Percentiles rank a stretch among this genome's conserved stretches.
Evolutionary conservation across 2,329 filamentous ascomycete species (phyloP).

Genomic region (Neofusicoccum parvum): DNA sequence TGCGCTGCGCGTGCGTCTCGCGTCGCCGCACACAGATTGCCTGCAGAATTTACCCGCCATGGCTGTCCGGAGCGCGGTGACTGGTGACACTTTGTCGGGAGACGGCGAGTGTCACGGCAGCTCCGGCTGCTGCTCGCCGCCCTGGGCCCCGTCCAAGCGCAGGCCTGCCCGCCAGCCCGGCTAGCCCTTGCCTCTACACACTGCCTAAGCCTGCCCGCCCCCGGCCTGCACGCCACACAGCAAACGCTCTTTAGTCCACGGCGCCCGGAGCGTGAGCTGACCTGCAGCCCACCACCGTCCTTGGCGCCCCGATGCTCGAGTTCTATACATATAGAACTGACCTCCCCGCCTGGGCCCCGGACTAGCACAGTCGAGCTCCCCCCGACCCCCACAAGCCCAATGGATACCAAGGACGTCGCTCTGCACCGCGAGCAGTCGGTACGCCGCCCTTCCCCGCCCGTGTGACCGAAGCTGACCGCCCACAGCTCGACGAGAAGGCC

Average conservation of each 20-base stretch:
- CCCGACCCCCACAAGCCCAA: not conserved
- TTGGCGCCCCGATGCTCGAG: not conserved
- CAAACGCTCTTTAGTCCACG: not conserved
- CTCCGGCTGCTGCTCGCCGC: not conserved
- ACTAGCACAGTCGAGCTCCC: not conserved
- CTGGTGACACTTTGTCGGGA: not conserved
- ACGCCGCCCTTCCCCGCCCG: not conserved
- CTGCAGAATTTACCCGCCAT: not conserved
- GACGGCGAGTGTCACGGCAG: not conserved
- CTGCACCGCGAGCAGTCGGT: conserved; percentile 6
- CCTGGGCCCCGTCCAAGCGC: not conserved
- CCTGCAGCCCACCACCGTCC: conserved; percentile 12
- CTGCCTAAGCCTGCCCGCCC: not conserved
- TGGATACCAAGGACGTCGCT: conserved; percentile 14
- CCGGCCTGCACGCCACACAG: not conserved
- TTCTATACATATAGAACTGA: not conserved
- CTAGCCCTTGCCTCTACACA: not conserved
- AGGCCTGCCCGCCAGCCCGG: not conserved
- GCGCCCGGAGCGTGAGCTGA: conserved; percentile 2
- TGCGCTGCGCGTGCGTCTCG: not conserved
- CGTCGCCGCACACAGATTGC: conserved; percentile 3
- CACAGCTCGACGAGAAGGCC: conserved; percentile 13
- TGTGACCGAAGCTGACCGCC: not conserved
- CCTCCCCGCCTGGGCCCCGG: not conserved
- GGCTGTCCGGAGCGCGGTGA: not conserved